A percentile compares a stretch with the other conserved stretches of the same genome.
Conservation (phyloP, 176 grass and related monocot genomes). For the Areca catechu region DNA sequence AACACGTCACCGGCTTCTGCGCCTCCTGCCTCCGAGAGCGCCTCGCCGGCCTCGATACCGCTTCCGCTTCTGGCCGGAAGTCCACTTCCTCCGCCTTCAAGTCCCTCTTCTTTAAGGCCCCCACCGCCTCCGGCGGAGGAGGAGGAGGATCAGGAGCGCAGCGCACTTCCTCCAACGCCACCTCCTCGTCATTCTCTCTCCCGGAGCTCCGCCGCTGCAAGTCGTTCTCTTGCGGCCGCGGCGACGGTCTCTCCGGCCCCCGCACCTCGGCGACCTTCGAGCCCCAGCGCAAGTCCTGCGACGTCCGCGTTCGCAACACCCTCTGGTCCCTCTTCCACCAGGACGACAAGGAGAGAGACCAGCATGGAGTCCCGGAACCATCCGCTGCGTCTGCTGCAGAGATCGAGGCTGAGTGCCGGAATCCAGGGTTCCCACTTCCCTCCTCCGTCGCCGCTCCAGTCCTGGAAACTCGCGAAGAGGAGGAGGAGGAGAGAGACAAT, state of each 20-base stretch:
- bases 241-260: neutral
- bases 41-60: conserved; percentile 54
- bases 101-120: conserved; percentile 10
- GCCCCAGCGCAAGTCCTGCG: conserved; percentile 75
- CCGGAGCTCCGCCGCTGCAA: conserved; percentile 60
- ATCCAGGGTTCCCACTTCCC: neutral
- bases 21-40: conserved; percentile 87
- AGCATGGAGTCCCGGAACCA: too few species aligned
- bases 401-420: neutral
- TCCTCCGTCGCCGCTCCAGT: conserved; percentile 1
- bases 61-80: conserved; percentile 14
- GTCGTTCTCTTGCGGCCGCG: conserved; percentile 42
- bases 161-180: too few species aligned
- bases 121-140: neutral
- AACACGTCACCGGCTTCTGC: conserved; percentile 75
- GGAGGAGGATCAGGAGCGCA: neutral
- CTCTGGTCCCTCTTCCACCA: conserved; percentile 30
- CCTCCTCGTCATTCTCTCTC: conserved; percentile 1
- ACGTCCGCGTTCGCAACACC: conserved; percentile 24
- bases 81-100: conserved; percentile 32
- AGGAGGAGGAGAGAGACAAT: conserved; percentile 2
- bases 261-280: conserved; percentile 14
- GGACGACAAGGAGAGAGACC: neutral
- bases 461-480: conserved; percentile 12
- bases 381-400: neutral